phyloP scores from a whole-genome alignment of 2,329 filamentous ascomycete genomes.

The Fusarium subglutinans region DNA sequence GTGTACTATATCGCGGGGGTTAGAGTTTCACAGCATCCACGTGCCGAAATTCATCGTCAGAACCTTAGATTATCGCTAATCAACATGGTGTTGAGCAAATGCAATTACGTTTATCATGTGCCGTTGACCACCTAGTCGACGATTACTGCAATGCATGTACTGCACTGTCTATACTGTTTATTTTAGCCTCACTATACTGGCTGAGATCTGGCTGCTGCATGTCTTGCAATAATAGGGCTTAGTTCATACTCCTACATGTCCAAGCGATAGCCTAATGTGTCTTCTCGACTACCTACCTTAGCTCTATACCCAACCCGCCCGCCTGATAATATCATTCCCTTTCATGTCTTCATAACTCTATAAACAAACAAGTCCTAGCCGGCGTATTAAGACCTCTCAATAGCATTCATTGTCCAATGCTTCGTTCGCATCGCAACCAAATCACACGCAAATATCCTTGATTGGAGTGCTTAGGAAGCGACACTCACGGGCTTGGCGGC shows the following conservation, averaged over 20 bases:
- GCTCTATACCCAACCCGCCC: conserved; percentile 26
- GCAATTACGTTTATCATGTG: conserved; percentile 25
- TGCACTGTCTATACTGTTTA: neutral
- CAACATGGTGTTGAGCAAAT: conserved; percentile 15
- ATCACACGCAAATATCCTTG: conserved; percentile 1
- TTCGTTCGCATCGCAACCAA: conserved; percentile 25
- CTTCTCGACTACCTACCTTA: conserved; percentile 20
- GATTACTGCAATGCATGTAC: neutral
- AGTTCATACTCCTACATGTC: neutral
- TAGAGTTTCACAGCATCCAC: conserved; percentile 21
- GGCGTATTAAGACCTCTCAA: conserved; percentile 30
- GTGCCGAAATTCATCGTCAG: neutral
- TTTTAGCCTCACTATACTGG: neutral
- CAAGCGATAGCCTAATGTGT: conserved; percentile 24
- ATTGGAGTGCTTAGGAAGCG: conserved; percentile 43
- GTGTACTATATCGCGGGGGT: conserved; percentile 26
- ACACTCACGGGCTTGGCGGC: conserved; percentile 49
- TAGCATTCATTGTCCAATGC: conserved; percentile 32
- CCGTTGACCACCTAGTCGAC: neutral
- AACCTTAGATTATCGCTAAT: conserved; percentile 13
- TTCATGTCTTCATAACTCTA: conserved; percentile 47
- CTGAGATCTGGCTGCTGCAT: conserved; percentile 15
- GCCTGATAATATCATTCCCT: conserved; percentile 44
- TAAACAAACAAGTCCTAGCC: conserved; percentile 36
- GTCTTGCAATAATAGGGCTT: conserved; percentile 15